Percentiles rank a stretch among this genome's conserved stretches.
Evolutionary conservation across 306 rosid genomes (phyloP).

Genomic region (Rosa multiflora): DNA sequence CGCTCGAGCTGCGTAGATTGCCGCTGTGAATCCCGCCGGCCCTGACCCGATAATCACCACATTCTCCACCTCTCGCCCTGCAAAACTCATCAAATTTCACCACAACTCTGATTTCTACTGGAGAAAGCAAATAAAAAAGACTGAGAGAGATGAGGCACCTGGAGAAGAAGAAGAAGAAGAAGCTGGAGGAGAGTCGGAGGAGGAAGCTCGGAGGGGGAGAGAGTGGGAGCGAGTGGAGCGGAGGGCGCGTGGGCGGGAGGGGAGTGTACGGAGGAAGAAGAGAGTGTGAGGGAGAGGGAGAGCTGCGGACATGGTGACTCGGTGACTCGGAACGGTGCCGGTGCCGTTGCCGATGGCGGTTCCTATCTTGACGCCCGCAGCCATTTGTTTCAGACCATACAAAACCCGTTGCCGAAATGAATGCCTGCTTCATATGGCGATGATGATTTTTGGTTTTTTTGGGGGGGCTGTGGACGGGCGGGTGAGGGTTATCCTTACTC

Average conservation of each 20-base stretch:
- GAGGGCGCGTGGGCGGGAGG: conserved; percentile 37
- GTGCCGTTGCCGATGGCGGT: conserved; percentile 18
- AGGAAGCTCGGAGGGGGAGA: conserved; percentile 49
- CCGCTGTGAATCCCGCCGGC: conserved; percentile 94
- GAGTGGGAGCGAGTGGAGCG: conserved; percentile 30
- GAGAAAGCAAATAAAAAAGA: neutral
- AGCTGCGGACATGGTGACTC: conserved; percentile 38
- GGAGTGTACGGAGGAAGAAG: conserved; percentile 43
- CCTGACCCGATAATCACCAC: conserved; percentile 91
- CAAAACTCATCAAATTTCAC: neutral
- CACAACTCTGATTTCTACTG: neutral
- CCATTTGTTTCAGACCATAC: conserved; percentile 76
- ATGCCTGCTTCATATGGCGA: neutral
- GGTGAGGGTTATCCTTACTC: conserved; percentile 11
- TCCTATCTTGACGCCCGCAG: conserved; percentile 58
- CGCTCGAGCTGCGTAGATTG: conserved; percentile 94
- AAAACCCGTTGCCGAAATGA: conserved; percentile 14
- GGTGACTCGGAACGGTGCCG: conserved; percentile 54
- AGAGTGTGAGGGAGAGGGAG: conserved; percentile 17
- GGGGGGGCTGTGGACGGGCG: conserved; percentile 14
- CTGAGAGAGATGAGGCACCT: conserved; percentile 37
- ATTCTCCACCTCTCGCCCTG: conserved; percentile 70
- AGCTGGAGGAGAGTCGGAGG: conserved; percentile 30
- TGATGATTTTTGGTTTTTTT: neutral
- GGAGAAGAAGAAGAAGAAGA: conserved; percentile 41